Evolutionary conservation across 2,329 filamentous ascomycete species (phyloP).

Genomic region (Scytalidium sp.): DNA sequence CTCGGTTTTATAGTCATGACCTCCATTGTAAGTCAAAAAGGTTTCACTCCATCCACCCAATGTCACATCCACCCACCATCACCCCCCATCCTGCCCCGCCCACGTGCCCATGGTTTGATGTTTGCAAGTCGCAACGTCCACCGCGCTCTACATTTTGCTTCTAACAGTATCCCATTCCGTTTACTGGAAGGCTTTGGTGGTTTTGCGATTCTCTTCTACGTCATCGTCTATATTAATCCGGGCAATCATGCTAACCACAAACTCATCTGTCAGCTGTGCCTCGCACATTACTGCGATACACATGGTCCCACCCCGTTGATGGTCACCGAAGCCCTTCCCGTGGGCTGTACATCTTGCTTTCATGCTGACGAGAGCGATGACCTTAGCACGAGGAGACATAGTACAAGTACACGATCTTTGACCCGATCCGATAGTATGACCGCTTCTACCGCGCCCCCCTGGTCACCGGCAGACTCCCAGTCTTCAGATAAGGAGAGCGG

Average conservation of each 20-base stretch:
- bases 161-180: too few relatives aligned
- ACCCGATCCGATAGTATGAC: conserved; percentile 17
- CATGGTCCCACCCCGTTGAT: conserved; percentile 68
- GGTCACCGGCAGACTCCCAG: conserved; percentile 8
- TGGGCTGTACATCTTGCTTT: conserved; percentile 57
- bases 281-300: conserved; percentile 69
- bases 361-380: conserved; percentile 37
- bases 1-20: not conserved
- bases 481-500: conserved; percentile 15
- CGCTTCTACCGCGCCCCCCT: conserved; percentile 3
- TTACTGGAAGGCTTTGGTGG: too few relatives aligned
- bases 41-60: not conserved
- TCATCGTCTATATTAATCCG: too few relatives aligned
- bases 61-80: not conserved
- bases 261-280: conserved; percentile 52
- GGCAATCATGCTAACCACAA: not conserved
- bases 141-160: too few relatives aligned
- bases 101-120: not conserved
- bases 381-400: conserved; percentile 18
- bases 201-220: too few relatives aligned
- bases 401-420: conserved; percentile 20
- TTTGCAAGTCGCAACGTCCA: not conserved
- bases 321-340: conserved; percentile 65
- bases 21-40: not conserved
- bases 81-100: not conserved